phyloP scores from a whole-genome alignment of 163 green algal genomes.

The Prototheca wickerhamii region DNA sequence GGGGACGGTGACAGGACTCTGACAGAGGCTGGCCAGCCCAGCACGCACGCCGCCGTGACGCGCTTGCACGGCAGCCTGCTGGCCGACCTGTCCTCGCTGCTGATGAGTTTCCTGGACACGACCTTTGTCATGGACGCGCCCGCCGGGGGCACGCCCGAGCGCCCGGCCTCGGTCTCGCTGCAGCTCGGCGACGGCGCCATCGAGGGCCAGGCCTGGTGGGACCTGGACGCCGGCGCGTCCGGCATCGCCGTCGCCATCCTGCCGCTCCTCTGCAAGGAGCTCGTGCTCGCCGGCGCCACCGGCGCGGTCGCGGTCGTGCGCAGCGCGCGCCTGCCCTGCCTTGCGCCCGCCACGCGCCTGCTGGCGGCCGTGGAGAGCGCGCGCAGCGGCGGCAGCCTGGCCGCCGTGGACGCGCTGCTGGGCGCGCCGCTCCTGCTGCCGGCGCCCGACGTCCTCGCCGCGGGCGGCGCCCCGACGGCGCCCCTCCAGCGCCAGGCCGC shows the following conservation, averaged over 20 bases:
- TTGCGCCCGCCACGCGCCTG: no score
- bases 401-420: slow-evolving; percentile 1
- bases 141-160: neutral
- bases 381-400: neutral
- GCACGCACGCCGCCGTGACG: no score
- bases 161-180: neutral
- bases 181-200: neutral
- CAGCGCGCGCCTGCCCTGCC: no score
- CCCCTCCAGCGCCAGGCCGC: no score
- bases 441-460: no score
- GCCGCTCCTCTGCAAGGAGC: neutral
- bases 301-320: no score
- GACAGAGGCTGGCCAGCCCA: no score
- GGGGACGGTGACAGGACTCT: neutral
- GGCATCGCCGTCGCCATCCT: slow-evolving; percentile 2
- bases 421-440: neutral
- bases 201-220: neutral
- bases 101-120: neutral
- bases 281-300: no score
- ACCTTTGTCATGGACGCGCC: slow-evolving; percentile 1
- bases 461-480: neutral
- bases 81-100: neutral
- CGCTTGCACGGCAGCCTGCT: no score
- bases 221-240: neutral
- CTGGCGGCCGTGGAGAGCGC: neutral